These are phyloP conservation scores for Gossypium longicalyx DNA, from an alignment of 345 rosid genomes.

Conservation along the genomic window DNA sequence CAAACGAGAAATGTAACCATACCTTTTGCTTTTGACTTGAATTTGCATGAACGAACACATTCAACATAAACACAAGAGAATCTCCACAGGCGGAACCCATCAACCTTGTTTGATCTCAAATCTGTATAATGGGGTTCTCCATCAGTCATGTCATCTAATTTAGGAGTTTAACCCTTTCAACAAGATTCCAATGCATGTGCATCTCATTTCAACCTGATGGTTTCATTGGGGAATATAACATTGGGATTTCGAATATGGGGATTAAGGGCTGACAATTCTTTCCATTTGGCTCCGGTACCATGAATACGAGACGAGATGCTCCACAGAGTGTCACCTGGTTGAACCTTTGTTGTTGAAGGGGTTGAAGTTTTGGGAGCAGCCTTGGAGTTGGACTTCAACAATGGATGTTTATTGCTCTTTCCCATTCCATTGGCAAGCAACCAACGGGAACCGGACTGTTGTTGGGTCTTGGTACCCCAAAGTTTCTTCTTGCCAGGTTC, in stretches of 20 bases:
- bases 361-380: conserved; percentile 33
- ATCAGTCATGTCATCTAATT: background rate
- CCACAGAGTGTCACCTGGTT: conserved; percentile 69
- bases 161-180: background rate
- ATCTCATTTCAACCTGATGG: conserved; percentile 30
- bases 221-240: conserved; percentile 39
- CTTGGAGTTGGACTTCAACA: conserved; percentile 62
- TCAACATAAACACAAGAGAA: background rate
- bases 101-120: background rate
- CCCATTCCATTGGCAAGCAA: conserved; percentile 94
- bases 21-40: conserved; percentile 11
- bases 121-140: background rate
- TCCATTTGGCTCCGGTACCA: conserved; percentile 63
- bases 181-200: conserved; percentile 5
- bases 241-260: conserved; percentile 56
- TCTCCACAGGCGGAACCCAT: background rate
- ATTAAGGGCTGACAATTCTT: conserved; percentile 46
- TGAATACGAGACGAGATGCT: conserved; percentile 63
- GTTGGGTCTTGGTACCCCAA: conserved; percentile 64
- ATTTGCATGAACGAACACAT: background rate
- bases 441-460: conserved; percentile 95
- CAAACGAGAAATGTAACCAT: conserved; percentile 6
- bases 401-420: conserved; percentile 58
- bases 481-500: conserved; percentile 62
- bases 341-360: conserved; percentile 37